Evolutionary conservation across 2,329 filamentous ascomycete species (phyloP), one percentile per base, ranked within the genome.

Genomic region (Dothideomycetidae sp.): DNA sequence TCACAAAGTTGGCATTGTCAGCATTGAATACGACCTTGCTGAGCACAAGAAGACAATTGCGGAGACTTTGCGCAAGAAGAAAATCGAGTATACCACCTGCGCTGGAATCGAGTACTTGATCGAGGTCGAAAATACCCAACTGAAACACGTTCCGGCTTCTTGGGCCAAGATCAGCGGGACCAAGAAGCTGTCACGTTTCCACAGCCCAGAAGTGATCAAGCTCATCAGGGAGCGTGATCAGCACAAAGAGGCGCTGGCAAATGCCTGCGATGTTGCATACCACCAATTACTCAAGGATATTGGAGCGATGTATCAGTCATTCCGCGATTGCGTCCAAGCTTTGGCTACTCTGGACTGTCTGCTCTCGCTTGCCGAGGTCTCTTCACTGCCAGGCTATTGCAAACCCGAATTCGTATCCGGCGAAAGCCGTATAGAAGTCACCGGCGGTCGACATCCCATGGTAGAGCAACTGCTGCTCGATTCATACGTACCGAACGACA

Each of bases 161-260:
- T 98, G 90, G 90, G 69, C 73, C 45, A 96, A 98, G 59, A 82
- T 96, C 50, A 92, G 81, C 40, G 86, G 88, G 34, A 98, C 90
- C 5, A 96, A 96, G 58, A 84, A 83, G 50, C 63, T 86, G 4
- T 86, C 84, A 0, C 78, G 90, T 41, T 98, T 96, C 57, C 90
- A 98, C 59, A 90, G 90, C 0, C 90, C 90, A 3, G 80, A 93
- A 48, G 83, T 94, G 15, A 70, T 93, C 33, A 74, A 75, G 43
- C 69, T 93, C 48, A 71, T 93, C 12, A 75, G 77, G 29, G 85
- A 94, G 59, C 75, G 90, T 30, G 90, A 96, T 55, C 88, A 94
- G 51, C 81, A 94, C 60, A 93, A 88, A 53, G 90, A 98, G 58
- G 79, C 83, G 2, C 73, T 98, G 10, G 84, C 85, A 2, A 85